Base-by-base conservation (phyloP, 1,284 basidiomycete species). In the Ustilago cynodontis region DNA sequence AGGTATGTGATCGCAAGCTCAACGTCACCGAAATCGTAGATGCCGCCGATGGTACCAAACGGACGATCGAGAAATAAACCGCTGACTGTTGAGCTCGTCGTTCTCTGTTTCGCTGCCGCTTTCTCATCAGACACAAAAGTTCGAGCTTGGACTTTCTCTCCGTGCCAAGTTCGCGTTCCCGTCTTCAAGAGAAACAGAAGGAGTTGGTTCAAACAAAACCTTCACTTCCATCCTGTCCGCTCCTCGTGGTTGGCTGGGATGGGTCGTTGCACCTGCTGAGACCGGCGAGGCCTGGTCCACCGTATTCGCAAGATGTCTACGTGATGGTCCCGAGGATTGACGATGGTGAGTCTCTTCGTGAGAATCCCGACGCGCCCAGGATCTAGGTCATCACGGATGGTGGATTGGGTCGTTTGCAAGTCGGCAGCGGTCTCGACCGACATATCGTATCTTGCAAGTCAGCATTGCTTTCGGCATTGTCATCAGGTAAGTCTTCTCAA, bases 131-230 rank as follows among this genome's bases (percentile, higher is more conserved):
- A 78, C 77, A 78, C 61, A 76, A 78, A 78, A 78, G 72, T 76
- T 78, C 77, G 77, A 71, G 65, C 72, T 74, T 78, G 68, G 77
- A 75, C 71, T 62, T 64, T 65, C 64, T 64, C 69, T 66, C 77
- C 68, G 72, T 78, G 77, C 77, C 72, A 74, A 71, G 71, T 68
- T 78, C 77, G 77, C 77, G 77, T 78, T 78, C 77, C 77, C 77
- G 77, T 78, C 77, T 78, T 76, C 77, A 76, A 78, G 77, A 78
- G 50, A 50, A 70, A 60, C 37, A 68, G 70, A 59, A 69, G 61
- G 59, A 58, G 59, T 68, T 63, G 70, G 65, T 52, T 33, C n/a
- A 52, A 33, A 47, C 47, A 20, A 52, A 50, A 51, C 57, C 64
- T 62, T 67, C 53, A 33, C 70, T 68, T 71, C 65, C 67, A 39